phyloP scores from a whole-genome alignment of 129 eudicot genomes.

The Tagetes erecta region DNA sequence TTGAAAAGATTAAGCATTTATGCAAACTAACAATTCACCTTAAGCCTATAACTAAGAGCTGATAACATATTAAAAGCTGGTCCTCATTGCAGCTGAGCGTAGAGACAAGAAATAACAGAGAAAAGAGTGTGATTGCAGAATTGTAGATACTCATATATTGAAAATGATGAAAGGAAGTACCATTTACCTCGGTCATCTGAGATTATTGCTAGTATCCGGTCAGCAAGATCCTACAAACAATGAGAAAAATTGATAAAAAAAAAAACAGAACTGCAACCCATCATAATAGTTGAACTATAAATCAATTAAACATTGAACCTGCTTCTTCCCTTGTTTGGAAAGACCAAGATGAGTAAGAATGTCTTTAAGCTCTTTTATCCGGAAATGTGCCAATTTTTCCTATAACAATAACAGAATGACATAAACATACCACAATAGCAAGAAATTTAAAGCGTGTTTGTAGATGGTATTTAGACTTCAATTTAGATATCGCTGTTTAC shows the following conservation, averaged over 20 bases:
- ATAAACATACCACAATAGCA: conserved; percentile 1
- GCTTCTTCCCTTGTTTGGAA: conserved; percentile 98
- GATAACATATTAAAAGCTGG: conserved; percentile 1
- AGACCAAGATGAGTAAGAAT: conserved; percentile 84
- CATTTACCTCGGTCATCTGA: conserved; percentile 82
- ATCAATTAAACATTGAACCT: conserved; percentile 48
- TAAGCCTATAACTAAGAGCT: conserved; percentile 4
- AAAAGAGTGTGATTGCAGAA: conserved; percentile 16
- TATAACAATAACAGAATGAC: conserved; percentile 28
- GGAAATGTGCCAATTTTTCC: conserved; percentile 88
- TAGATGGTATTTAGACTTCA: no score
- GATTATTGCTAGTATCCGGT: conserved; percentile 70
- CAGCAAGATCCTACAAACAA: conserved; percentile 84
- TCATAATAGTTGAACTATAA: conserved; percentile 9
- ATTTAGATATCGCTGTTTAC: no score
- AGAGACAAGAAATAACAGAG: background rate
- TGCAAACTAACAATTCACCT: conserved; percentile 6
- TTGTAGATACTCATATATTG: conserved; percentile 4
- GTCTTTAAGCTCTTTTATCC: conserved; percentile 97
- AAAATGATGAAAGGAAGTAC: conserved; percentile 19
- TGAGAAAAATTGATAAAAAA: background rate
- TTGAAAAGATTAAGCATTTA: background rate
- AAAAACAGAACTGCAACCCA: conserved; percentile 16
- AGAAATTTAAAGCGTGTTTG: background rate
- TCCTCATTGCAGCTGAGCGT: background rate